Evolutionary conservation across 257 asterid species (phyloP).

Genomic region (Solanum pimpinellifolium): DNA sequence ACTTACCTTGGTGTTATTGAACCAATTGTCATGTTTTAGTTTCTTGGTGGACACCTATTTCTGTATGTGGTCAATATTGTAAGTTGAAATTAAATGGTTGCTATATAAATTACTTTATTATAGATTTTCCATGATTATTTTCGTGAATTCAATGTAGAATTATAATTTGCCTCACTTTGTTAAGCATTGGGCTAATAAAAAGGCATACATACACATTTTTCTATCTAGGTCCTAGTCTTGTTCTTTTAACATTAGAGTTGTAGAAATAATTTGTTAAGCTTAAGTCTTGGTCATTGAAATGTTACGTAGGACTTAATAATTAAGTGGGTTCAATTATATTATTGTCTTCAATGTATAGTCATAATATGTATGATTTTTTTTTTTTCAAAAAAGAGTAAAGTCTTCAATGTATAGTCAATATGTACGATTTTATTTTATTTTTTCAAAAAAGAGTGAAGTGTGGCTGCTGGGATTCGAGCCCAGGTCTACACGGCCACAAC

Average conservation of each 20-base stretch:
- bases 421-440: neutral
- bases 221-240: neutral
- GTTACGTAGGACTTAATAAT: neutral
- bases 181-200: neutral
- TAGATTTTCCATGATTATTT: neutral
- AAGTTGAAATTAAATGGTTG: neutral
- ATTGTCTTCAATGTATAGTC: neutral
- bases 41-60: neutral
- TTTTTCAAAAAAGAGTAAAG: rapidly evolving
- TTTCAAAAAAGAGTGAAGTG: neutral
- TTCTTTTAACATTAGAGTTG: no score
- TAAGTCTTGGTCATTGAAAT: no score
- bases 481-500: constrained; percentile 99
- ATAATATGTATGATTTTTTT: neutral
- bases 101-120: neutral
- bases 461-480: constrained; percentile 99
- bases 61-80: neutral
- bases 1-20: neutral
- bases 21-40: neutral
- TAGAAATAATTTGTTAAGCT: neutral
- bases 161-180: neutral
- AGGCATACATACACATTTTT: no score
- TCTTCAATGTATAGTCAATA: neutral
- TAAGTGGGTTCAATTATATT: neutral
- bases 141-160: neutral